Conservation (phyloP, 2,329 filamentous ascomycete genomes). For the Cytospora chrysosperma region DNA sequence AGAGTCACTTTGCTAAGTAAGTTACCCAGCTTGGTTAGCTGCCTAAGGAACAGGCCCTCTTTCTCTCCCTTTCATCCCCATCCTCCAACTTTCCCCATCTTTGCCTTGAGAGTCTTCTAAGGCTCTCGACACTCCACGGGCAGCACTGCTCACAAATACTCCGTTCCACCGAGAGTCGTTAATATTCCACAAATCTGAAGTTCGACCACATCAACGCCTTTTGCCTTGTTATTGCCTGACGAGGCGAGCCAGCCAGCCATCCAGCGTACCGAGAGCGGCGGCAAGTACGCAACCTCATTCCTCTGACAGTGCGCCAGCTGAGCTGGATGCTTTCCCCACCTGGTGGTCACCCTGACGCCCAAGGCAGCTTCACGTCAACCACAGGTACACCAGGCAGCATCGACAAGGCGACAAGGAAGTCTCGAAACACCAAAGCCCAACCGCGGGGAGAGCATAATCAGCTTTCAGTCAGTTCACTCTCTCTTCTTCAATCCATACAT, state of each 20-base stretch:
- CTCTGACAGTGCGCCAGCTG: conserved; percentile 13
- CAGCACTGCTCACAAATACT: neutral
- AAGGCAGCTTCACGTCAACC: conserved; percentile 2
- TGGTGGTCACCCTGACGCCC: conserved; percentile 5
- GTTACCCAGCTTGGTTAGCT: neutral
- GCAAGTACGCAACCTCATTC: conserved; percentile 7
- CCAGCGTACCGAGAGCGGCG: neutral
- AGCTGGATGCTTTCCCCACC: conserved; percentile 21
- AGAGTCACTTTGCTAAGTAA: neutral
- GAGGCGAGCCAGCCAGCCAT: neutral
- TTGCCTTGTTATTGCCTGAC: conserved; percentile 3
- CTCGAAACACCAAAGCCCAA: neutral
- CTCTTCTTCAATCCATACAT: neutral
- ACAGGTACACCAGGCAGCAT: conserved; percentile 15
- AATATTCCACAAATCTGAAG: neutral
- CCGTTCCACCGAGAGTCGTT: neutral
- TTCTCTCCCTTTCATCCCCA: neutral
- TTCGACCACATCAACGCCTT: neutral
- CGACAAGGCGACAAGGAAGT: conserved; percentile 9
- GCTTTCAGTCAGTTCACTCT: conserved; percentile 6
- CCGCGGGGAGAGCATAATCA: neutral
- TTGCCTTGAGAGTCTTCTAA: neutral
- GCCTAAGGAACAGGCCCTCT: neutral
- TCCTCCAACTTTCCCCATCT: neutral
- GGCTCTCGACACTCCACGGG: neutral